phyloP scores from a whole-genome alignment of 768 basidiomycete species.

The Coprinopsis sp. region DNA sequence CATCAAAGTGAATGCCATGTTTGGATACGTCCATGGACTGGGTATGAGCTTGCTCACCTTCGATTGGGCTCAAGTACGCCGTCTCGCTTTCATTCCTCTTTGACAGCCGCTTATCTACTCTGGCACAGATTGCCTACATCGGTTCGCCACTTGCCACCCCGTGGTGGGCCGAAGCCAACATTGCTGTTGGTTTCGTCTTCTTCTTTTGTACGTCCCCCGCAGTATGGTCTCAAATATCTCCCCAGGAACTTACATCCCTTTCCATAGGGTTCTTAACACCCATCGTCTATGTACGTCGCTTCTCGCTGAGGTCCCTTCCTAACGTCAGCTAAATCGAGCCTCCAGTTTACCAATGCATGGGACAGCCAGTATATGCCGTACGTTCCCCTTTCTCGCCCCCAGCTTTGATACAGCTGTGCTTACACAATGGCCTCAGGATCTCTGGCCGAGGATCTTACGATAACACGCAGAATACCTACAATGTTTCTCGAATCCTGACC shows the following conservation, averaged over 20 bases:
- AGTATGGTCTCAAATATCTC: too few relatives aligned
- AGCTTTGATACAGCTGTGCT: conserved; percentile 12
- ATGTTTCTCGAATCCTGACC: conserved; percentile 54
- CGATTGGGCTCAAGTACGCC: conserved; percentile 68
- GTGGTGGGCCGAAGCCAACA: conserved; percentile 80
- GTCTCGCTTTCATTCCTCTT: conserved; percentile 4
- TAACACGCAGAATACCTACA: conserved; percentile 53
- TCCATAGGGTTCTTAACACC: conserved; percentile 52
- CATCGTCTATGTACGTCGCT: conserved; percentile 43
- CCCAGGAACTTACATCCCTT: background rate
- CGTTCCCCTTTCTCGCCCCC: conserved; percentile 15
- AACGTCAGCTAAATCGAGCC: background rate
- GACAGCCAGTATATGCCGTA: conserved; percentile 52
- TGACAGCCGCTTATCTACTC: too few relatives aligned
- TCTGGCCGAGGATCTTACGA: conserved; percentile 64
- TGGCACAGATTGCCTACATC: conserved; percentile 61
- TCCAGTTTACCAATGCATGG: conserved; percentile 61
- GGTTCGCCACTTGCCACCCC: conserved; percentile 72
- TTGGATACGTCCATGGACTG: conserved; percentile 58
- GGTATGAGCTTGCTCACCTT: conserved; percentile 77
- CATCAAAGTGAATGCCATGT: conserved; percentile 65
- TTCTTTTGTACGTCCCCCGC: conserved; percentile 50
- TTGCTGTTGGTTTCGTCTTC: conserved; percentile 56
- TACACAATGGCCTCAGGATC: conserved; percentile 27
- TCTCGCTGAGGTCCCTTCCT: conserved; percentile 2